phyloP scores from a whole-genome alignment of 768 basidiomycete species.

The Lactifluus pinguis region DNA sequence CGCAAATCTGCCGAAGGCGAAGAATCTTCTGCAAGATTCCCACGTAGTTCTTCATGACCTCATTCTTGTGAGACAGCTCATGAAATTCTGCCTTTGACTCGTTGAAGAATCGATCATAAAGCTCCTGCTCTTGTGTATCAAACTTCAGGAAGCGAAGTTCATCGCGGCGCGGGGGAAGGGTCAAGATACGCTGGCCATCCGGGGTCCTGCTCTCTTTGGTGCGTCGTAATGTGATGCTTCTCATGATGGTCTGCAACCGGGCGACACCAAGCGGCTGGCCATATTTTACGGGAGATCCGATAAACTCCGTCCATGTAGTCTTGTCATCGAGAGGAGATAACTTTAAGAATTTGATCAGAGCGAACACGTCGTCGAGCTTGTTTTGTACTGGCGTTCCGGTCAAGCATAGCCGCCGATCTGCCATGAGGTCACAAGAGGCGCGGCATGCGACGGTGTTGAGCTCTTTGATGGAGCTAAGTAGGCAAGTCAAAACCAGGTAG shows the following conservation, averaged over 20 bases:
- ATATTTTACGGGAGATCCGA: slow-evolving; percentile 88
- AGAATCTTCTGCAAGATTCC: slow-evolving; percentile 95
- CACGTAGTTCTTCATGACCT: slow-evolving; percentile 97
- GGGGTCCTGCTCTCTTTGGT: slow-evolving; percentile 84
- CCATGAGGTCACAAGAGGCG: slow-evolving; percentile 90
- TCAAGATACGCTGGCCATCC: slow-evolving; percentile 77
- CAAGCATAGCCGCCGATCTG: slow-evolving; percentile 86
- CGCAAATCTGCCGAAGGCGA: slow-evolving; percentile 94
- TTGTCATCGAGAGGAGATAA: slow-evolving; percentile 91
- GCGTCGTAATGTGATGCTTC: slow-evolving; percentile 89
- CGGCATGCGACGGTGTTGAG: slow-evolving; percentile 88
- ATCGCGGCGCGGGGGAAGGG: slow-evolving; percentile 85
- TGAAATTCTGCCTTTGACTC: slow-evolving; percentile 91
- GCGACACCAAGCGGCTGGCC: slow-evolving; percentile 84
- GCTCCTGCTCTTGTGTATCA: slow-evolving; percentile 66
- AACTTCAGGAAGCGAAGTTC: slow-evolving; percentile 81
- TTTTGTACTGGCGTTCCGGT: slow-evolving; percentile 99
- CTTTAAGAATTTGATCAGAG: slow-evolving; percentile 92
- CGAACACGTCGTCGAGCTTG: slow-evolving; percentile 96
- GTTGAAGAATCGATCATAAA: slow-evolving; percentile 83
- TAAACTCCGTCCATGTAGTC: slow-evolving; percentile 84
- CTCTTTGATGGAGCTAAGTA: slow-evolving; percentile 86
- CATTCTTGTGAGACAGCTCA: slow-evolving; percentile 77
- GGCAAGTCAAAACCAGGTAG: not conserved
- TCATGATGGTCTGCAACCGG: slow-evolving; percentile 95